A percentile compares a stretch with the other conserved stretches of the same genome.
Evolutionary conservation across 1,284 basidiomycete genomes (phyloP).

Genomic region (Cutaneotrichosporon spelunceum): DNA sequence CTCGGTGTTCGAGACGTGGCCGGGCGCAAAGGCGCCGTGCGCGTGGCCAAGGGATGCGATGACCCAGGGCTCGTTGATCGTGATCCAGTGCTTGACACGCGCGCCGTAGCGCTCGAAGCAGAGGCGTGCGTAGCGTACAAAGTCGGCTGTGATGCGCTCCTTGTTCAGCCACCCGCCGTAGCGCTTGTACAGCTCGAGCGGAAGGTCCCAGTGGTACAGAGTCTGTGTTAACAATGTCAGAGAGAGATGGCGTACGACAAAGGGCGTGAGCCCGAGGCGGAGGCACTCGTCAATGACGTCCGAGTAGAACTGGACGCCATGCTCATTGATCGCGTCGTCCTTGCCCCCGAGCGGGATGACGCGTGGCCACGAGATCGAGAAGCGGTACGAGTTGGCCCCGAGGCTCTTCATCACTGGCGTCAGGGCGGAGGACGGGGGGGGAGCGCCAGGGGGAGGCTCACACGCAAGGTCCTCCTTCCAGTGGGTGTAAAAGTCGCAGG

Average conservation of each 20-base stretch:
- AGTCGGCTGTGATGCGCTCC: constrained; percentile 63
- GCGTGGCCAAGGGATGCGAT: constrained; percentile 64
- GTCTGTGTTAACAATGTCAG: constrained; percentile 56
- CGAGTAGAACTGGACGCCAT: constrained; percentile 57
- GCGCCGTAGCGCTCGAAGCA: constrained; percentile 72
- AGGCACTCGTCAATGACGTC: constrained; percentile 29
- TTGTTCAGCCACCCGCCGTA: constrained; percentile 65
- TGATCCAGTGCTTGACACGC: constrained; percentile 66
- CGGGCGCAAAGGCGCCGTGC: constrained; percentile 24
- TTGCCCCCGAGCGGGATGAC: constrained; percentile 65
- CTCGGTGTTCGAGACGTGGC: constrained; percentile 62
- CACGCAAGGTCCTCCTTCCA: constrained; percentile 66
- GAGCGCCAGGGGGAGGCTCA: constrained; percentile 21
- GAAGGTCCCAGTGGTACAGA: constrained; percentile 74
- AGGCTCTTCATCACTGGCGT: constrained; percentile 57
- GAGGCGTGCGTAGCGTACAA: constrained; percentile 62
- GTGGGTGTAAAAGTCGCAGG: constrained; percentile 66
- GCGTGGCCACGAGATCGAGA: constrained; percentile 71
- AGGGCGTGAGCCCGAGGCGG: constrained; percentile 61
- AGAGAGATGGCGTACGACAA: constrained; percentile 57
- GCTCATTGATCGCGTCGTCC: constrained; percentile 65
- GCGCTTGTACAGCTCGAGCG: constrained; percentile 64
- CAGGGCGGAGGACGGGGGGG: no score
- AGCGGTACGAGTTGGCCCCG: constrained; percentile 61
- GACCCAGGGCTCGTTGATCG: constrained; percentile 70